Evolutionary conservation across 306 rosid species (phyloP), one percentile per base, ranked within the genome.

Genomic region (Nissolia schottii): DNA sequence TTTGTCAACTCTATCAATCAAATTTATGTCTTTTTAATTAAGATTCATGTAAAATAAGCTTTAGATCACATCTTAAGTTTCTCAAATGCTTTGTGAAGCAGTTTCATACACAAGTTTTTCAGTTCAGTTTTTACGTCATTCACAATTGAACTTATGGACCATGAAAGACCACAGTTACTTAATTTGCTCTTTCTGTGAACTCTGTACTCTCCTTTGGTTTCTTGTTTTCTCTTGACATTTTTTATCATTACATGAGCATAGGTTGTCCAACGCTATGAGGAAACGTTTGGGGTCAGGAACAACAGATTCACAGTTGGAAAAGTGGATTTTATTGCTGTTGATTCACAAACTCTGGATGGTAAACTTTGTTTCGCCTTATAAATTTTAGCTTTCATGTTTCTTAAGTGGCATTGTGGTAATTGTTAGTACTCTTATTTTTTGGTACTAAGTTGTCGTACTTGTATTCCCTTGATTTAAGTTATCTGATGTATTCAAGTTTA

Each of bases 331-430:
- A 31, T 92, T 75, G 90, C 87, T 4, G 45, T 92, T 75, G 97
- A 92, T 84, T 77, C 93, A 32, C 97, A 89, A 83, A 85, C 77
- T 76, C 32, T 92, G 54, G 97, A 89, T 78, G 97, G 93, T 89
- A 86, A 74, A 54, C 56, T 49, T 9, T 41, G 38, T 49, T 76
- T 60, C 55, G 28, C 50, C 58, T 75, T 50, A 5, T 45, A 53
- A 15, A 55, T 35, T 19, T 43, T 40, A 67, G 53, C 54, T 49
- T 40, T 49, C 70, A n/a, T n/a, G 35, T 78, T 74, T 63, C 56
- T 31, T 72, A 24, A 45, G 62, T 68, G 54, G 32, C 23, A 1
- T 1, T 20, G 49, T 28, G 75, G 68, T 70, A 15, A 61, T 61
- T 43, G 6, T 43, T 43, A 14, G 46, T 63, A 45, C 55, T 61